These are phyloP conservation scores for Picea abies DNA, from an alignment of 83 land plant genomes.

Conservation along the genomic window DNA sequence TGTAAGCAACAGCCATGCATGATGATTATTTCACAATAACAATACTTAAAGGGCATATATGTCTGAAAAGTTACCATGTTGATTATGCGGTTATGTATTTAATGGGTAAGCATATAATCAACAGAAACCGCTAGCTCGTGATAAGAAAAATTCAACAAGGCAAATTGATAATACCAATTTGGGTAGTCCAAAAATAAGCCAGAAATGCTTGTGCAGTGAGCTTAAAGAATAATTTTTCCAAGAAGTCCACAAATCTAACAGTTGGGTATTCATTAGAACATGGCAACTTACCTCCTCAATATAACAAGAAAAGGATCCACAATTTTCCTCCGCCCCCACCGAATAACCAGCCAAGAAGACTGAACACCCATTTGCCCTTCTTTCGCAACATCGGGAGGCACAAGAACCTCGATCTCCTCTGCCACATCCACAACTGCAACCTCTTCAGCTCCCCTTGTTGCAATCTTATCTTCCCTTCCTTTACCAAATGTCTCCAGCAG, in stretches of 20 bases:
- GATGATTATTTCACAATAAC: too few relatives aligned
- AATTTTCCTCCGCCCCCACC: background rate
- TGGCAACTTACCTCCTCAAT: background rate
- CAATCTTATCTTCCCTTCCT: background rate
- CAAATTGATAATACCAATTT: background rate
- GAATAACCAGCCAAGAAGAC: slow-evolving; percentile 8
- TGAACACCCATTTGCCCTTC: background rate
- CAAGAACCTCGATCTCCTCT: too few relatives aligned
- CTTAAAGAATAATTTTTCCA: too few relatives aligned
- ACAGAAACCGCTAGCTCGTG: background rate
- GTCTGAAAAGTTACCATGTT: background rate
- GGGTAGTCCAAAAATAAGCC: background rate
- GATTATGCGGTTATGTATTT: background rate
- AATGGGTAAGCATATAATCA: background rate
- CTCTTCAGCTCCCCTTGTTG: background rate
- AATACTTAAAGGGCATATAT: too few relatives aligned
- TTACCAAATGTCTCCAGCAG: background rate
- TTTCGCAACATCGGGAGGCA: background rate
- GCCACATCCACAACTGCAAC: background rate
- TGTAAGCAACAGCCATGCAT: too few relatives aligned
- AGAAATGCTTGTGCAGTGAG: background rate
- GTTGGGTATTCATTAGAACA: background rate
- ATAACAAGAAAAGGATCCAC: slow-evolving; percentile 4
- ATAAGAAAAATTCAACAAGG: background rate
- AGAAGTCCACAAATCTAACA: background rate